A percentile compares a stretch with the other conserved stretches of the same genome.
These are phyloP conservation scores for Blastobotrys indianensis DNA, from an alignment of 1,139 yeast species.

Conservation along the genomic window DNA sequence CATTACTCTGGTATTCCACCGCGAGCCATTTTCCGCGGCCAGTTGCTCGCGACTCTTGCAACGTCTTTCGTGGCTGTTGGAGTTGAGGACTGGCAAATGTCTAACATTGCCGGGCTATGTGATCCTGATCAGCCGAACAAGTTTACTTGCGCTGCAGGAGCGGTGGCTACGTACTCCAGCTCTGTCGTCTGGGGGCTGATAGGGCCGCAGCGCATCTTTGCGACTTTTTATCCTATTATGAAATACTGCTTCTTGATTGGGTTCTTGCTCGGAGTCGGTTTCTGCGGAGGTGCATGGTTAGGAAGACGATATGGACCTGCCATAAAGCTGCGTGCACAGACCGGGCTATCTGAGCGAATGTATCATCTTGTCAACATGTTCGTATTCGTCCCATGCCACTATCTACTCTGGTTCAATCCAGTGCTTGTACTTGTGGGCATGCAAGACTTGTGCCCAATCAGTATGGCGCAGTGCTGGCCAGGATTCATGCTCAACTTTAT, in stretches of 20 bases:
- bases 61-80: slow-evolving; percentile 45
- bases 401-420: slow-evolving; percentile 44
- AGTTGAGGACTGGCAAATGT: slow-evolving; percentile 48
- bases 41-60: slow-evolving; percentile 40
- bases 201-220: slow-evolving; percentile 55
- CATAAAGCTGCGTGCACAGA: slow-evolving; percentile 20
- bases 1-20: slow-evolving; percentile 60
- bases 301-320: slow-evolving; percentile 23
- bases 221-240: slow-evolving; percentile 41
- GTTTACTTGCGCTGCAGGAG: slow-evolving; percentile 36
- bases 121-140: slow-evolving; percentile 34
- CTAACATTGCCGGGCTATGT: slow-evolving; percentile 43
- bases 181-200: slow-evolving; percentile 57
- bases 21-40: slow-evolving; percentile 52
- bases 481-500: slow-evolving; percentile 46
- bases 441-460: slow-evolving; percentile 44
- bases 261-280: slow-evolving; percentile 35
- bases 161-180: slow-evolving; percentile 44
- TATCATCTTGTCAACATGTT: slow-evolving; percentile 46
- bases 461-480: slow-evolving; percentile 45
- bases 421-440: slow-evolving; percentile 46
- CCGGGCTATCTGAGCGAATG: slow-evolving; percentile 41
- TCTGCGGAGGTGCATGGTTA: slow-evolving; percentile 34
- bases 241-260: slow-evolving; percentile 41
- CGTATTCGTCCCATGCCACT: slow-evolving; percentile 30